Percentiles rank a stretch among this genome's conserved stretches.
These are phyloP conservation scores for Aureobasidium sp. DNA, from an alignment of 2,329 filamentous ascomycete species.

Conservation along the genomic window DNA sequence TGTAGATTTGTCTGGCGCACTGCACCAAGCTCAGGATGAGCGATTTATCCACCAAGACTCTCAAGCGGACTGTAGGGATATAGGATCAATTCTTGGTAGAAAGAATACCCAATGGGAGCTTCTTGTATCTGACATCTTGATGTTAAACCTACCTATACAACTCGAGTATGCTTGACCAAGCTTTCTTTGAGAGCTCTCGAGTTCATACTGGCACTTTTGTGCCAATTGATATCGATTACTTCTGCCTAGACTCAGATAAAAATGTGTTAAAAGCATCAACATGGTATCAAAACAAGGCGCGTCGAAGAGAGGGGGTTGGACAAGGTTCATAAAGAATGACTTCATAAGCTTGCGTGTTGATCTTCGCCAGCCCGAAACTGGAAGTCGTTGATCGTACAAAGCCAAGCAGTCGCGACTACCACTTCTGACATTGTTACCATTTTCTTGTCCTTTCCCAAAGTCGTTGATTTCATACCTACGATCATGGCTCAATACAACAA, in stretches of 20 bases:
- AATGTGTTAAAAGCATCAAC: neutral
- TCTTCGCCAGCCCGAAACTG: neutral
- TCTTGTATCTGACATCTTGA: neutral
- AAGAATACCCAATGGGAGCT: neutral
- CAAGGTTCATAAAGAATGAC: conserved; percentile 10
- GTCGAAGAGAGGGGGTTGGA: neutral
- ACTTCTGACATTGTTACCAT: neutral
- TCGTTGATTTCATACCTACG: neutral
- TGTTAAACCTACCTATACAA: neutral
- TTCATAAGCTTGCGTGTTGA: conserved; percentile 12
- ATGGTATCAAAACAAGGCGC: neutral
- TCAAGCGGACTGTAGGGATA: neutral
- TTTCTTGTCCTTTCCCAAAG: neutral
- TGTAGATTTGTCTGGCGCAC: neutral
- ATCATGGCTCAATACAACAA: conserved; percentile 22
- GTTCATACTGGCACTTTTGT: neutral
- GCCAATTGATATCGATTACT: too few species aligned
- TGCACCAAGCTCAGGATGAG: neutral
- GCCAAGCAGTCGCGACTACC: neutral
- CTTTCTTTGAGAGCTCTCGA: neutral
- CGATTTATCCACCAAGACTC: neutral
- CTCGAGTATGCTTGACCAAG: neutral
- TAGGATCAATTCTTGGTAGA: neutral
- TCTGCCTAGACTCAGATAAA: neutral
- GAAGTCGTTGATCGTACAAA: neutral